Percentiles rank a stretch among this genome's conserved stretches.
Conservation (phyloP, 2,329 filamentous ascomycete genomes). For the Pseudogymnoascus sp. region DNA sequence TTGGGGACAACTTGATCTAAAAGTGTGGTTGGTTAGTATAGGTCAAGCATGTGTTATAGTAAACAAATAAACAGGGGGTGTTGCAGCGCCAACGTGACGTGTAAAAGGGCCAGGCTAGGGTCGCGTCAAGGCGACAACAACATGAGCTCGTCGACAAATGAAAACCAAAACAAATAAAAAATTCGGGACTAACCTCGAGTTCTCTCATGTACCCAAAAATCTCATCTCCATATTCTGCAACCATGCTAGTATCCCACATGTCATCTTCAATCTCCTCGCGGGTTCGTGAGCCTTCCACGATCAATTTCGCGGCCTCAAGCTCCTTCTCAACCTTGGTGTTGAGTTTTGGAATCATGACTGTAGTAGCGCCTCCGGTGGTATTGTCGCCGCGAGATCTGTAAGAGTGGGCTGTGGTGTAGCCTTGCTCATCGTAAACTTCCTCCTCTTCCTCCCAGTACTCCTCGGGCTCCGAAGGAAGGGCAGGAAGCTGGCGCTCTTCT, state of each 20-base stretch:
- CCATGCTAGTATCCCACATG: constrained; percentile 91
- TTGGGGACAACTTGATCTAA: constrained; percentile 72
- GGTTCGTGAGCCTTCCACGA: constrained; percentile 33
- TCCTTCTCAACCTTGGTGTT: constrained; percentile 63
- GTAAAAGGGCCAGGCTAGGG: constrained; percentile 13
- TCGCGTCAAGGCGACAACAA: constrained; percentile 13
- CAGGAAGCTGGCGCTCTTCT: constrained; percentile 13
- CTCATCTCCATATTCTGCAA: constrained; percentile 90
- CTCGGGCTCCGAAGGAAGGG: constrained; percentile 44
- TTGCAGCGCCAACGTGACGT: constrained; percentile 17
- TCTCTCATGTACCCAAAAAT: constrained; percentile 89
- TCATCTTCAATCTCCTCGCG: constrained; percentile 80
- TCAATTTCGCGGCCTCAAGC: constrained; percentile 48
- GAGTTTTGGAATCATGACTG: constrained; percentile 63
- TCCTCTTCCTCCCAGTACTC: constrained; percentile 76
- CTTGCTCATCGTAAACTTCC: constrained; percentile 57
- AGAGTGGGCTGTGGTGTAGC: constrained; percentile 67
- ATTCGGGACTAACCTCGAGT: constrained; percentile 60
- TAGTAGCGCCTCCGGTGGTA: constrained; percentile 54
- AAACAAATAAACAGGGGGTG: constrained; percentile 16
- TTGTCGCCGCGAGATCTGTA: constrained; percentile 68
- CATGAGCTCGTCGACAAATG: constrained; percentile 11
- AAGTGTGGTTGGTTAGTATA: constrained; percentile 23
- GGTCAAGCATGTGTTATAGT: constrained; percentile 17
- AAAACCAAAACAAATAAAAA: constrained; percentile 12